phyloP scores from a whole-genome alignment of 2,329 filamentous ascomycete genomes.

The Colletotrichum sp. region DNA sequence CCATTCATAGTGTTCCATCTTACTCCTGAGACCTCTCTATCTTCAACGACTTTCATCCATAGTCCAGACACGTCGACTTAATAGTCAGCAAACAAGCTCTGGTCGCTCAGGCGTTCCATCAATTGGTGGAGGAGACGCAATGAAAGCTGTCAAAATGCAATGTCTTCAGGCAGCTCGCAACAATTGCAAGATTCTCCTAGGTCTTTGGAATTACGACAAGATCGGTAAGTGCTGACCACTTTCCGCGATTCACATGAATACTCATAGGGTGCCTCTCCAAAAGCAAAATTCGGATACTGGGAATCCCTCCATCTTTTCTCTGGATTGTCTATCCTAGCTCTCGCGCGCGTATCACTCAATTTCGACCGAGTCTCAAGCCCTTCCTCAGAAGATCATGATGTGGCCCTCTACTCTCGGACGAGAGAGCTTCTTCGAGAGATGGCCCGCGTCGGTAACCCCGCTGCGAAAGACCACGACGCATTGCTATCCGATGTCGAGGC shows the following conservation, averaged over 20 bases:
- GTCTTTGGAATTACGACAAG: constrained; percentile 8
- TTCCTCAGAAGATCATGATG: not conserved
- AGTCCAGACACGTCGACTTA: not conserved
- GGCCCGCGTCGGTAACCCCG: constrained; percentile 17
- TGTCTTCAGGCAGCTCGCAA: constrained; percentile 17
- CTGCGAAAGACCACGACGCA: constrained; percentile 16
- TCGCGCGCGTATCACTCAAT: constrained; percentile 5
- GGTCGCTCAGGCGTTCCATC: not conserved
- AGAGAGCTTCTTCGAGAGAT: constrained; percentile 16
- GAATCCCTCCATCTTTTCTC: constrained; percentile 30
- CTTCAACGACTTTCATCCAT: constrained; percentile 8
- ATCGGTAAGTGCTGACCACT: not conserved
- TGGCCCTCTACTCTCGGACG: constrained; percentile 1
- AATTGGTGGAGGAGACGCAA: not conserved
- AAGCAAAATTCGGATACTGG: constrained; percentile 28
- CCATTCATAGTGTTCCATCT: constrained; percentile 8
- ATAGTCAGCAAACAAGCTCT: no score
- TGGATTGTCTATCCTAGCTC: constrained; percentile 21
- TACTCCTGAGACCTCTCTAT: constrained; percentile 17
- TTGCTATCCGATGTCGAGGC: constrained; percentile 22
- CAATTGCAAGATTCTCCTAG: constrained; percentile 16
- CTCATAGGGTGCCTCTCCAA: rapidly evolving
- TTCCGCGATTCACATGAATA: rapidly evolving
- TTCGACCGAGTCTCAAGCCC: not conserved
- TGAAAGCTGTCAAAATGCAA: not conserved